Conservation (phyloP, 2,329 filamentous ascomycete genomes). For the Graphium sp. region DNA sequence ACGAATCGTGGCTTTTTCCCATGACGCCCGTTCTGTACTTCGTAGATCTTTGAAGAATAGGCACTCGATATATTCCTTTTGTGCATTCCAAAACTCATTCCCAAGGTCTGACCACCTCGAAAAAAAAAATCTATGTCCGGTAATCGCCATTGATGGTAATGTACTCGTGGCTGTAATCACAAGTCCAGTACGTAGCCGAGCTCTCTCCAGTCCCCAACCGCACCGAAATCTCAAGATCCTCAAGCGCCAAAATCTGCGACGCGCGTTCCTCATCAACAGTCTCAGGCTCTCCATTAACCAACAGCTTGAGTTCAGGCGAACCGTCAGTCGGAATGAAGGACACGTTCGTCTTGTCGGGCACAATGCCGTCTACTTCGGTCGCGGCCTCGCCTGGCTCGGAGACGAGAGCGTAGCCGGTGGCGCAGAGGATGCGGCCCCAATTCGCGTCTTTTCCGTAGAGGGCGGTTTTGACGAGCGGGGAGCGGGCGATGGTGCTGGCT, state of each 20-base stretch:
- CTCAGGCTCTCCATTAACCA: conserved; percentile 69
- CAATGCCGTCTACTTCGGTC: conserved; percentile 45
- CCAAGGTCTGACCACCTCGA: too few relatives aligned
- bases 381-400: conserved; percentile 38
- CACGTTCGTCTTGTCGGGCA: conserved; percentile 56
- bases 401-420: conserved; percentile 65
- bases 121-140: conserved; percentile 39
- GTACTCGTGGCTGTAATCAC: conserved; percentile 75
- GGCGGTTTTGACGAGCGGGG: conserved; percentile 90
- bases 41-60: too few relatives aligned
- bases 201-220: conserved; percentile 51
- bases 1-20: too few relatives aligned
- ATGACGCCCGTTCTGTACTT: too few relatives aligned
- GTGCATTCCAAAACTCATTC: not conserved
- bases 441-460: conserved; percentile 95
- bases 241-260: conserved; percentile 59
- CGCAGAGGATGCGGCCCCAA: conserved; percentile 94
- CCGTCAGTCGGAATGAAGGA: conserved; percentile 66
- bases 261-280: conserved; percentile 61
- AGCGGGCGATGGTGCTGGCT: conserved; percentile 76
- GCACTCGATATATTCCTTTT: not conserved
- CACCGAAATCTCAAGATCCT: conserved; percentile 67
- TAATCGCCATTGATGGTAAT: conserved; percentile 55
- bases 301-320: conserved; percentile 56
- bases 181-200: conserved; percentile 67